Base-by-base conservation (phyloP, 441 rosid genomes). In the Brassica hybrid region DNA sequence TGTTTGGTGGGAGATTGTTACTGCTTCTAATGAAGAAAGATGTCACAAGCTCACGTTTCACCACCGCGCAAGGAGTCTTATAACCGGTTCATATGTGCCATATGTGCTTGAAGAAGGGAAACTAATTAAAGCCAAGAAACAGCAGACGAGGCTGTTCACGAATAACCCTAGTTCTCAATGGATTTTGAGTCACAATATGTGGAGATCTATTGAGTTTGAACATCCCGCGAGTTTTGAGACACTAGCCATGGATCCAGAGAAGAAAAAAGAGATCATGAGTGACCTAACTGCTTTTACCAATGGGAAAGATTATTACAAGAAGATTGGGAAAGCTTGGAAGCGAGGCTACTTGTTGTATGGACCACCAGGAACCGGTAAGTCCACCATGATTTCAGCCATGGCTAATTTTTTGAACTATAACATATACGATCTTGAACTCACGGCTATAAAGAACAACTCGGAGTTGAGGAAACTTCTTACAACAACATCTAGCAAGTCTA, bases 321-420 rank as follows among this genome's bases (percentile, higher is more conserved):
- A 93, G 84, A 91, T 87, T 5, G 94, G 94, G 1, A 89, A 87
- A 72, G 87, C 97, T 0, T 88, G 93, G 93, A 91, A 91, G 79
- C 77, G 93, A 78, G 94, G 97, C 65, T 87, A 88, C 65, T 85
- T 91, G 73, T 85, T 91, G 32, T 85, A 85, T 41, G 93, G 92
- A 17, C 93, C 97, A 1, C 92, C 94, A 0, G 94, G 97, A 21
- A 91, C 97, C 0, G 97, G 94, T 19, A 90, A 92, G 69, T 90
- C 94, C 4, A 90, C 93, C 0, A 90, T 92, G 97, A 84, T 92
- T 25, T 92, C 94, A 65, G 94, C 94, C 17, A 91, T 88, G 93
- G 93, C 92, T 6, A 90, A 90, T 80, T 77, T 82, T 79, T 71
- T 90, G 76, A 89, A 86, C 76, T 92, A 90, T 60, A 88, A 90